Conservation (phyloP, 2,329 filamentous ascomycete species). For the Fusarium azukiicola region DNA sequence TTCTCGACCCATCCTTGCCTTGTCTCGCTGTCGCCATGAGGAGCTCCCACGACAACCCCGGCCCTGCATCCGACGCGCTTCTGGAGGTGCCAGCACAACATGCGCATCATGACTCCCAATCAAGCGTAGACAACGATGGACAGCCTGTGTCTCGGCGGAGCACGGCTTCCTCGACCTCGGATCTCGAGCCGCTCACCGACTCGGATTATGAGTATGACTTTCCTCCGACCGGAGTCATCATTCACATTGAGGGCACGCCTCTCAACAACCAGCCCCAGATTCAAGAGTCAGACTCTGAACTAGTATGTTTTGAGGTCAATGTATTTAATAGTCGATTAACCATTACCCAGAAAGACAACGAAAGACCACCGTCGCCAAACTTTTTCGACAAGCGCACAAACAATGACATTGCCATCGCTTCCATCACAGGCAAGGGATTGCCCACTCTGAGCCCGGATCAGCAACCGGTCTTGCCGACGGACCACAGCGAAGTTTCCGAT, state of each 20-base stretch:
- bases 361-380: background rate
- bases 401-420: background rate
- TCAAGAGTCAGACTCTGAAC: constrained; percentile 22
- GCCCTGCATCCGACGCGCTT: background rate
- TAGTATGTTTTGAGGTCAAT: background rate
- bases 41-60: constrained; percentile 16
- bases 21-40: background rate
- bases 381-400: background rate
- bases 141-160: constrained; percentile 13
- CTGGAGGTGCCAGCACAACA: constrained; percentile 3
- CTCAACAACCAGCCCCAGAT: constrained; percentile 6
- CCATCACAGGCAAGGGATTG: background rate
- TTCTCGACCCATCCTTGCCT: constrained; percentile 18
- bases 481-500: constrained; percentile 11
- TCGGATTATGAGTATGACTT: constrained; percentile 19
- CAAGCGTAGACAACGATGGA: constrained; percentile 11
- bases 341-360: background rate
- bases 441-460: constrained; percentile 1
- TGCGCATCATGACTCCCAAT: background rate
- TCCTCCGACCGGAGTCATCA: constrained; percentile 5
- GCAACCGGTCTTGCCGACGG: background rate
- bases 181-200: constrained; percentile 16
- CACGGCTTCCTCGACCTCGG: constrained; percentile 6
- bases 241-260: constrained; percentile 5
- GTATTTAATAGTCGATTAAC: background rate